phyloP scores from a whole-genome alignment of 768 basidiomycete species.

The Lactarius hatsudake region DNA sequence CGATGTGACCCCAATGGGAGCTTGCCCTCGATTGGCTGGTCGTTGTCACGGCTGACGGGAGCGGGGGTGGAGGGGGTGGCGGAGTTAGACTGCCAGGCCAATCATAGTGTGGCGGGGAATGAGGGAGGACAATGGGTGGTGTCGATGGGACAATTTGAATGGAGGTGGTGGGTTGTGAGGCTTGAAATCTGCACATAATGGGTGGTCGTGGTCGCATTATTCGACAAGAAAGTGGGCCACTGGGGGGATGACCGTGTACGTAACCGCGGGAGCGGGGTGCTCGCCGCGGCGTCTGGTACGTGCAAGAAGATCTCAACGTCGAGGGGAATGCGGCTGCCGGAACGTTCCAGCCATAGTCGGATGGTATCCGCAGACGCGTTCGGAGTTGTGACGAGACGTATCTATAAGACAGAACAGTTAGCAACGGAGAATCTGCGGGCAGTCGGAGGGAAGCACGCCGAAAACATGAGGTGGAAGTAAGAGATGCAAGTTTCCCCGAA shows the following conservation, averaged over 20 bases:
- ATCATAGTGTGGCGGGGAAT: constrained; percentile 27
- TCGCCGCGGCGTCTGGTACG: constrained; percentile 35
- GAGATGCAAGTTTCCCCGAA: constrained; percentile 15
- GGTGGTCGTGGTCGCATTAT: constrained; percentile 26
- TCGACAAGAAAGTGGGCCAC: constrained; percentile 29
- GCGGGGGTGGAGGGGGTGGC: constrained; percentile 19
- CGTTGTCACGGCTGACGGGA: constrained; percentile 30
- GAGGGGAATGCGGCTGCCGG: constrained; percentile 64
- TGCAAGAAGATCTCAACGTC: constrained; percentile 80
- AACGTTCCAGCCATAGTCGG: constrained; percentile 79
- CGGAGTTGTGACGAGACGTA: constrained; percentile 69
- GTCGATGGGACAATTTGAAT: constrained; percentile 29
- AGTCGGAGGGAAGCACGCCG: constrained; percentile 20
- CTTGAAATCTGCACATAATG: constrained; percentile 31
- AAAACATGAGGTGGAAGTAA: constrained; percentile 25
- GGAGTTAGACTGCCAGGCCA: constrained; percentile 23
- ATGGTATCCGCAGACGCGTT: constrained; percentile 73
- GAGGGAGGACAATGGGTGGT: constrained; percentile 24
- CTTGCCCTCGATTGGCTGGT: constrained; percentile 40
- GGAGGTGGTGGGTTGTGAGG: constrained; percentile 24
- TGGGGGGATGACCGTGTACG: constrained; percentile 28
- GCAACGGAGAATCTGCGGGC: constrained; percentile 25
- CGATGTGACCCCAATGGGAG: constrained; percentile 78
- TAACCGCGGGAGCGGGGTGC: constrained; percentile 14
- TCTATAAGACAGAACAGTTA: constrained; percentile 40